Evolutionary conservation across 306 rosid species (phyloP).

Genomic region (Senna siamea): DNA sequence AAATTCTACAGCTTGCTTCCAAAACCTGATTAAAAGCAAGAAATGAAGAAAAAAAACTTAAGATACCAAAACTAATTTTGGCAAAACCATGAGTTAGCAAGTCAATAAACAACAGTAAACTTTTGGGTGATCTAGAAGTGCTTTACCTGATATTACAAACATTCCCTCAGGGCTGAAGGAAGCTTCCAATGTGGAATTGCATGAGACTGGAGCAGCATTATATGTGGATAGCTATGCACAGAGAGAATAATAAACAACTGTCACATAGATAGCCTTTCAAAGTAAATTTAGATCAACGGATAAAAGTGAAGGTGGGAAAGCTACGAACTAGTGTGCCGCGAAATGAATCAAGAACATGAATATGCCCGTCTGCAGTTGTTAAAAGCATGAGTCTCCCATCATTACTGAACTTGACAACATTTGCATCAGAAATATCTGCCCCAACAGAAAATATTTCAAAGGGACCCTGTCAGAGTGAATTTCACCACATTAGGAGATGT

Average conservation of each 20-base stretch:
- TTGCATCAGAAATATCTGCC: constrained; percentile 91
- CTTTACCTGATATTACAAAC: constrained; percentile 86
- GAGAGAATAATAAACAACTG: constrained; percentile 16
- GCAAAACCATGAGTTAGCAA: constrained; percentile 4
- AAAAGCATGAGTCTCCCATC: constrained; percentile 93
- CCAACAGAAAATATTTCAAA: constrained; percentile 90
- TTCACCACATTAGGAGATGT: constrained; percentile 33
- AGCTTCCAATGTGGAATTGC: constrained; percentile 87
- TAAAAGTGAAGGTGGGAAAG: constrained; percentile 26
- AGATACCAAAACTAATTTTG: too few relatives aligned
- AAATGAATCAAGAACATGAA: constrained; percentile 93
- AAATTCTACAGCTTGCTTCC: constrained; percentile 18
- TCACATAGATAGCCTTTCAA: constrained; percentile 30
- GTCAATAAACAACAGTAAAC: constrained; percentile 18
- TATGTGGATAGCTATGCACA: constrained; percentile 71
- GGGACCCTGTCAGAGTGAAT: constrained; percentile 72
- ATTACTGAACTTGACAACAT: constrained; percentile 90
- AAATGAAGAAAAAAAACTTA: constrained; percentile 6
- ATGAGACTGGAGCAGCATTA: constrained; percentile 75
- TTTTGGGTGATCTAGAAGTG: constrained; percentile 27
- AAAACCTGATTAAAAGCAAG: constrained; percentile 14
- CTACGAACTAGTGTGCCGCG: constrained; percentile 87
- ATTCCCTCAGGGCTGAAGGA: constrained; percentile 97
- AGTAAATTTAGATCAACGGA: constrained; percentile 21
- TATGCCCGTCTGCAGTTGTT: constrained; percentile 82